phyloP scores from a whole-genome alignment of 345 rosid genomes.

The Populus pruinosa region DNA sequence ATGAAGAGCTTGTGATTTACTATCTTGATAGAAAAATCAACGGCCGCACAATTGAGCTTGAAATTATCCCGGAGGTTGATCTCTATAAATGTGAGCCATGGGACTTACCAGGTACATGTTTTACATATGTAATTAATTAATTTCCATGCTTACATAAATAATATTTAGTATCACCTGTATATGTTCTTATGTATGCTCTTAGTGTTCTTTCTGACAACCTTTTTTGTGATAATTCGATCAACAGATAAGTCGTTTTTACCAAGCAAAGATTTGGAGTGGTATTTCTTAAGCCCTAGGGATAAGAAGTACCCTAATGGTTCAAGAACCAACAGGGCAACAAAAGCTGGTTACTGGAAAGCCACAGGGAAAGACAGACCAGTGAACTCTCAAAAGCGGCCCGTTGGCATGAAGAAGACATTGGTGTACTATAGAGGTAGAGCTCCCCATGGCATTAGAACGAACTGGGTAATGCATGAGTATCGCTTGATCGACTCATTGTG shows the following conservation, averaged over 20 bases:
- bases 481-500: conserved; percentile 40
- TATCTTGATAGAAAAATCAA: conserved; percentile 65
- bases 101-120: conserved; percentile 65
- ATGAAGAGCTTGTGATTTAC: conserved; percentile 75
- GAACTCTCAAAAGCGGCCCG: conserved; percentile 42
- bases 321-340: conserved; percentile 69
- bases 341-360: conserved; percentile 77
- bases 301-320: conserved; percentile 80
- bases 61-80: conserved; percentile 75
- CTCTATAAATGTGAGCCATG: conserved; percentile 81
- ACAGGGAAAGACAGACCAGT: conserved; percentile 61
- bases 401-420: conserved; percentile 78
- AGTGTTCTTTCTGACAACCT: neutral
- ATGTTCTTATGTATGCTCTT: neutral
- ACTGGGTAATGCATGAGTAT: conserved; percentile 84
- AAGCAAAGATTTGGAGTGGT: conserved; percentile 82
- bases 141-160: neutral
- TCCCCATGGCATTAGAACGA: conserved; percentile 55
- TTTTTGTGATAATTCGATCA: neutral
- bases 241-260: conserved; percentile 66
- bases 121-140: neutral
- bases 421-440: conserved; percentile 69
- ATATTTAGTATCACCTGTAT: neutral
- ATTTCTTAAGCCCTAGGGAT: conserved; percentile 70
- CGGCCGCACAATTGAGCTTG: conserved; percentile 62